Evolutionary conservation across 2,329 filamentous ascomycete species (phyloP).

Genomic region (Aspergillus novofumigatus): DNA sequence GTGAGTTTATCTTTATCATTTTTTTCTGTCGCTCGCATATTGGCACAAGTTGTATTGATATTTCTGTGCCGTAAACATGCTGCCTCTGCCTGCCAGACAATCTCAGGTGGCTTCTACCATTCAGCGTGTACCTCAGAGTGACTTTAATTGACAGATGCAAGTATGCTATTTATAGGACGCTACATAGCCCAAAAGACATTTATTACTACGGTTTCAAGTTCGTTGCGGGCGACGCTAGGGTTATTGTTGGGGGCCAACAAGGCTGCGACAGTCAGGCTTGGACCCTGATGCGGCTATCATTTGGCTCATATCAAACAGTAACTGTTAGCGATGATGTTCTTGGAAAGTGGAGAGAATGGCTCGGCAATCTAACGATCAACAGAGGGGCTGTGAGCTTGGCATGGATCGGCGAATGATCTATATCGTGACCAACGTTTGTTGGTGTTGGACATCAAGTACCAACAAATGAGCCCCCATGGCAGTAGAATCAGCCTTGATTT

Average conservation of each 20-base stretch:
- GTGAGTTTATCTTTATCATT: too few species aligned
- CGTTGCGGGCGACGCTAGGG: too few species aligned
- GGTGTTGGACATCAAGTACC: background rate
- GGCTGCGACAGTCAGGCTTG: too few species aligned
- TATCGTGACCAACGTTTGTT: background rate
- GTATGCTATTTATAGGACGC: background rate
- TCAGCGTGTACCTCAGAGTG: too few species aligned
- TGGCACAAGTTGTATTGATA: too few species aligned
- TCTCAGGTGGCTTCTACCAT: too few species aligned
- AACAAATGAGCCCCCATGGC: background rate
- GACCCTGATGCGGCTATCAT: background rate
- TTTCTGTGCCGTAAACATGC: too few species aligned
- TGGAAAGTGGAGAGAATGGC: too few species aligned
- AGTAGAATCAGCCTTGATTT: background rate
- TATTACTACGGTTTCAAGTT: background rate
- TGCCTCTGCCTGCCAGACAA: too few species aligned
- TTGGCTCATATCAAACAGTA: background rate
- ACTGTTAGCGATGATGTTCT: background rate
- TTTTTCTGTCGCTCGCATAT: too few species aligned
- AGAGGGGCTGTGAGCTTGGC: background rate
- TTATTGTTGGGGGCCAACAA: background rate
- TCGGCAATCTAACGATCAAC: background rate
- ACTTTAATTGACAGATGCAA: too few species aligned
- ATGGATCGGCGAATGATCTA: background rate
- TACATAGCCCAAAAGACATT: background rate